Evolutionary conservation across 163 green algal genomes (phyloP).

Genomic region (Chlamydomonas reinhardtii): DNA sequence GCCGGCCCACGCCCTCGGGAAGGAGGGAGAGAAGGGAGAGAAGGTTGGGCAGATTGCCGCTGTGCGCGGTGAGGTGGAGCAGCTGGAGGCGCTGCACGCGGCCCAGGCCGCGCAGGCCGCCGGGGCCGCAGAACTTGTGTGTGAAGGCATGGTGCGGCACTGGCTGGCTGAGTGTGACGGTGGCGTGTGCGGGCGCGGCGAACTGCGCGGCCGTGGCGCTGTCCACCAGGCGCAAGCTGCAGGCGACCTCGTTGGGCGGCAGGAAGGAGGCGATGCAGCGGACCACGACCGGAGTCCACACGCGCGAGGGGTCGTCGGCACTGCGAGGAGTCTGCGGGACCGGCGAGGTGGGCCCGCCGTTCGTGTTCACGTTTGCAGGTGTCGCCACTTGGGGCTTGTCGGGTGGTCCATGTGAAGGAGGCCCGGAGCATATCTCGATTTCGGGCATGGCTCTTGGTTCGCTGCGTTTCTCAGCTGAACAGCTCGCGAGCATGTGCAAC

Average conservation of each 20-base stretch:
- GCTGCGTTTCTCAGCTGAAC: too few relatives aligned
- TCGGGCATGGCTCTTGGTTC: too few relatives aligned
- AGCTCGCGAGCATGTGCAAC: too few relatives aligned
- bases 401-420: too few relatives aligned
- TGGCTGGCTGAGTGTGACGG: not conserved
- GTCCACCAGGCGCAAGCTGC: not conserved
- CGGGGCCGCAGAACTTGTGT: not conserved
- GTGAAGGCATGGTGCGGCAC: not conserved
- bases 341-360: too few relatives aligned
- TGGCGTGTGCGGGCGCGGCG: not conserved
- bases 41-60: not conserved
- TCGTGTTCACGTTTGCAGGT: too few relatives aligned
- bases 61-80: not conserved
- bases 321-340: too few relatives aligned
- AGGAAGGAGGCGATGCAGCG: not conserved
- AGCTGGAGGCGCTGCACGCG: not conserved
- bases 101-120: not conserved
- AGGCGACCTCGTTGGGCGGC: constrained; percentile 8
- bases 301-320: too few relatives aligned
- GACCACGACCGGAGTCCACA: too few relatives aligned
- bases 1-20: too few relatives aligned
- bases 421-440: too few relatives aligned
- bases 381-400: too few relatives aligned
- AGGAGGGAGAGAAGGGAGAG: not conserved
- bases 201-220: not conserved